Conservation (phyloP, 768 basidiomycete species). For the Tulasnella sp. region DNA sequence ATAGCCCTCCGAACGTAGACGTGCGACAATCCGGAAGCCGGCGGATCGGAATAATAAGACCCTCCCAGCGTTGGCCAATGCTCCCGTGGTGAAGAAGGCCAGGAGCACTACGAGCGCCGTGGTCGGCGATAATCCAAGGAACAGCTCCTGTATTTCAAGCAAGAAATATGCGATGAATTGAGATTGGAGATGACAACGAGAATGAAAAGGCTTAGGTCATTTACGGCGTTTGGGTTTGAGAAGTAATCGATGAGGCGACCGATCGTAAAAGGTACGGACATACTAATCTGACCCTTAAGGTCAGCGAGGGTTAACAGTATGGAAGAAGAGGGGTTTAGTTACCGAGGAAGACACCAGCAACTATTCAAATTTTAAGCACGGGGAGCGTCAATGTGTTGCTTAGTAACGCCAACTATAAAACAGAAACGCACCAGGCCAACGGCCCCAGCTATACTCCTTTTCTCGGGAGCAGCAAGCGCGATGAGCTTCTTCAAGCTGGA, state of each 20-base stretch:
- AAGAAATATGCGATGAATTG: background rate
- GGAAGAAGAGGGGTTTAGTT: too few relatives aligned
- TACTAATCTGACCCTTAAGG: too few relatives aligned
- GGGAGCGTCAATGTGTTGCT: background rate
- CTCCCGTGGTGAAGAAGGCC: slow-evolving; percentile 74
- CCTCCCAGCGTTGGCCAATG: slow-evolving; percentile 72
- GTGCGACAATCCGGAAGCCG: slow-evolving; percentile 85
- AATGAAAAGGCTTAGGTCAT: slow-evolving; percentile 22
- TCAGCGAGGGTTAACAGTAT: too few relatives aligned
- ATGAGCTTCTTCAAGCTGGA: slow-evolving; percentile 10
- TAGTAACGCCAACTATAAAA: background rate
- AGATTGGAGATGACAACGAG: background rate
- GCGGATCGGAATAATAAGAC: slow-evolving; percentile 77
- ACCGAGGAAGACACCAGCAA: slow-evolving; percentile 81
- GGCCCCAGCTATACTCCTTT: background rate
- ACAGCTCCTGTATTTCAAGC: slow-evolving; percentile 44
- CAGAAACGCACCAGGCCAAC: background rate
- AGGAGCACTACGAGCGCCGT: slow-evolving; percentile 69
- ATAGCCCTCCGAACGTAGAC: slow-evolving; percentile 73
- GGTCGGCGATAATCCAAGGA: slow-evolving; percentile 66
- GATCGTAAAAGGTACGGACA: slow-evolving; percentile 87
- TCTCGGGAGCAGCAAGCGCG: background rate
- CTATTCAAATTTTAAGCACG: slow-evolving; percentile 24
- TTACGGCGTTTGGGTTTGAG: slow-evolving; percentile 55
- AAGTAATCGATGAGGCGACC: slow-evolving; percentile 94